Base-by-base conservation (phyloP, 2,329 filamentous ascomycete genomes). In the Aspergillus terreus region DNA sequence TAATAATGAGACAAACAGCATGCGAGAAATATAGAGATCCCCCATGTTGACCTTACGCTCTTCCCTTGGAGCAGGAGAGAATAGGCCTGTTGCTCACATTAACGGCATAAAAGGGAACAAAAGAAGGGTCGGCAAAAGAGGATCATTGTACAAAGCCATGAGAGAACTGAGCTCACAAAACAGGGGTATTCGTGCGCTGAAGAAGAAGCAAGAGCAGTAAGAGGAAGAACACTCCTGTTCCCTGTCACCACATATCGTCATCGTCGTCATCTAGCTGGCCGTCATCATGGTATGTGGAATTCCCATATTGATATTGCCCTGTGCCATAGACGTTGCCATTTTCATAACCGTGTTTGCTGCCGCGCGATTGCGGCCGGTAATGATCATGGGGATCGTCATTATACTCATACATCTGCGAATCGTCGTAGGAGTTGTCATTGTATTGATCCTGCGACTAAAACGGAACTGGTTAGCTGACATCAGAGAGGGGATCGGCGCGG, bases 361-460 rank as follows among this genome's bases (percentile, higher is more conserved):
- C 66, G 50, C 68, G 63, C 32, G 71, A 70, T 43, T 70, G 70
- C 47, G 69, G 59, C 50, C 67, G 64, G 57, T 72, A 68, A 41
- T 61, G 63, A 58, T 69, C 68, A 47, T 67, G 65, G 41, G 63
- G 63, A 57, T 74, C 72, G 54, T 76, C 71, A 41, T 78, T 75
- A 60, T 79, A 77, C 55, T 77, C 76, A 60, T 79, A 81, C 62
- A 75, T 76, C 55, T 78, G 74, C 49, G 75, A 72, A 54, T 81
- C 77, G 50, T 79, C 77, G 48, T 78, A 72, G 42, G 70, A 67
- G 50, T 77, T 74, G 41, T 62, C 64, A 46, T 73, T 70, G 47
- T 73, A 68, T 35, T 63, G 52, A 30, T 60, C 55, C 54, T 67
- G 58, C 33, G 61, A 55, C 54, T 68, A 54, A 30, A 38, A 46